Percentiles rank a stretch among this genome's conserved stretches.
Evolutionary conservation across 345 rosid species (phyloP).

Genomic region (Durio zibethinus): DNA sequence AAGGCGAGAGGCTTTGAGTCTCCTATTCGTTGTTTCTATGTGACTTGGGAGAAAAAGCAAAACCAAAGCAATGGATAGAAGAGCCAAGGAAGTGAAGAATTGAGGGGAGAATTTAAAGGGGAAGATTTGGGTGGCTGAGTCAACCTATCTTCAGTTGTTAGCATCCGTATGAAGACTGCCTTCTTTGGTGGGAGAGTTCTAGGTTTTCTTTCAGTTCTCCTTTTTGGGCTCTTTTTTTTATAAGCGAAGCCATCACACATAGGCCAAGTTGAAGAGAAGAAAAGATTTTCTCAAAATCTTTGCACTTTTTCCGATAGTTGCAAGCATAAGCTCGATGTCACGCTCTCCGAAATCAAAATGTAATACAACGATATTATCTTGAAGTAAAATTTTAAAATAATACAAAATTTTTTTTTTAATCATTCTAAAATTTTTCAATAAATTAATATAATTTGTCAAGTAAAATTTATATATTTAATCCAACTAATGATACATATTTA

Average conservation of each 20-base stretch:
- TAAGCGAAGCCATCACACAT: conserved; percentile 51
- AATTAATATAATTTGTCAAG: too few relatives aligned
- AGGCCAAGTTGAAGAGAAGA: conserved; percentile 66
- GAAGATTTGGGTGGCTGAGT: conserved; percentile 49
- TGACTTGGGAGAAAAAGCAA: conserved; percentile 14
- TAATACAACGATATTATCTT: too few relatives aligned
- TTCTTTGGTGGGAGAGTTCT: conserved; percentile 55
- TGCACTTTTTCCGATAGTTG: conserved; percentile 74
- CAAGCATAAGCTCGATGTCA: conserved; percentile 57
- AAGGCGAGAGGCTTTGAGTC: conserved; percentile 24
- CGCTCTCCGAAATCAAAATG: too few relatives aligned
- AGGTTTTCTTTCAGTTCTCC: conserved; percentile 37
- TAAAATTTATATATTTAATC: too few relatives aligned
- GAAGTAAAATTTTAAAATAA: too few relatives aligned
- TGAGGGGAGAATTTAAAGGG: conserved; percentile 53
- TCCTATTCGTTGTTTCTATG: conserved; percentile 17
- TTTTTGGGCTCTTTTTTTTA: conserved; percentile 33
- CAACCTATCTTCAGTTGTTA: conserved; percentile 49
- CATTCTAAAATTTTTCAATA: too few relatives aligned
- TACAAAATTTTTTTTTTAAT: too few relatives aligned
- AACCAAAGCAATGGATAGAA: conserved; percentile 30
- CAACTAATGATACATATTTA: too few relatives aligned
- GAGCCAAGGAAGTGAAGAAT: conserved; percentile 36
- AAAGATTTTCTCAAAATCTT: conserved; percentile 74
- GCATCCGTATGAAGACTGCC: conserved; percentile 72